Conservation (phyloP, 78 protist species). For the Mastigamoeba balamuthi region DNA sequence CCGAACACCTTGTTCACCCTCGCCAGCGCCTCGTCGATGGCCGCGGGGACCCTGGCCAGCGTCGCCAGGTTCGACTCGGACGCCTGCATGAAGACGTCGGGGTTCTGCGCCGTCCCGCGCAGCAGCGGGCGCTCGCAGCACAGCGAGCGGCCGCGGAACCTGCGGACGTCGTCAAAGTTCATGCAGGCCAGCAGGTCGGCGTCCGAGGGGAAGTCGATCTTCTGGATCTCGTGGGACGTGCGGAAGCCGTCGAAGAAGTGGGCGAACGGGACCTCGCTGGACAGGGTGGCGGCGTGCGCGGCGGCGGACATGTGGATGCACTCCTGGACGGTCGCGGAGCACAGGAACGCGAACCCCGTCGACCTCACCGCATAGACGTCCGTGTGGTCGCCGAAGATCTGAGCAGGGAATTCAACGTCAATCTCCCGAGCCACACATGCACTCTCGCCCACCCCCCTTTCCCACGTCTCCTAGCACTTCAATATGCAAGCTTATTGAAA, state of each 20-base stretch:
- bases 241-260: conserved; percentile 76
- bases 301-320: not conserved
- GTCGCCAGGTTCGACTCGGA: not conserved
- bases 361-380: conserved; percentile 52
- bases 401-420: no score
- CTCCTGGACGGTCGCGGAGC: conserved; percentile 45
- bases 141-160: conserved; percentile 22
- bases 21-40: not conserved
- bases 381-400: conserved; percentile 62
- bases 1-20: conserved; percentile 9
- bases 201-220: conserved; percentile 10
- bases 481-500: no score
- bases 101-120: conserved; percentile 28
- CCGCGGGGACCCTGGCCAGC: not conserved
- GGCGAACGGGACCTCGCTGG: conserved; percentile 31
- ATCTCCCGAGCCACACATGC: no score
- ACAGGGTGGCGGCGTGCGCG: not conserved
- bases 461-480: no score
- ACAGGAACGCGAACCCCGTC: conserved; percentile 34
- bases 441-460: no score
- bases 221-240: conserved; percentile 37
- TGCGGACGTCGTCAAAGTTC: not conserved
- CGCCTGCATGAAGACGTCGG: conserved; percentile 42
- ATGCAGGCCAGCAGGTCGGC: not conserved
- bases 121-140: conserved; percentile 16